Evolutionary conservation across 2,329 filamentous ascomycete genomes (phyloP).

Genomic region (Nigrospora osmanthi): DNA sequence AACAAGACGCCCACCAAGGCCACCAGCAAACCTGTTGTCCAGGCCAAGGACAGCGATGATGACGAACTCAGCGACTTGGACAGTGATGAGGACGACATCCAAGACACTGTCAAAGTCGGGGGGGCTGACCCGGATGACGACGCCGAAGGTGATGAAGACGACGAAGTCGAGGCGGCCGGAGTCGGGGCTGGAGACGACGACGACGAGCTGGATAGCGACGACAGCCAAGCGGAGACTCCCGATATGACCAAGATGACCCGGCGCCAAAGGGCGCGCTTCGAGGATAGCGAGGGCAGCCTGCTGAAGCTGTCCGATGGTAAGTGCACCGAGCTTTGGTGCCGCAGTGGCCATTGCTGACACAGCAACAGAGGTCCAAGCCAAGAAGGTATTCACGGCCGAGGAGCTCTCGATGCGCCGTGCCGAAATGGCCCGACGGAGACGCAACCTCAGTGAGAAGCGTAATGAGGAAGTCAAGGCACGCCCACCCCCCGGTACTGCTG

Average conservation of each 20-base stretch:
- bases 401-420: conserved; percentile 54
- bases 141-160: conserved; percentile 30
- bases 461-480: conserved; percentile 56
- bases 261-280: conserved; percentile 51
- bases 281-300: conserved; percentile 43
- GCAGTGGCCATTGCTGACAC: neutral
- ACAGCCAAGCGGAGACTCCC: conserved; percentile 41
- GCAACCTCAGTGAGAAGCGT: conserved; percentile 57
- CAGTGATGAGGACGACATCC: conserved; percentile 38
- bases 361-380: conserved; percentile 51
- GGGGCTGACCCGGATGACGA: conserved; percentile 30
- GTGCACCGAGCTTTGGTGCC: conserved; percentile 8
- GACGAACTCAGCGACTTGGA: conserved; percentile 50
- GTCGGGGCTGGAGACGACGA: conserved; percentile 20
- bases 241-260: conserved; percentile 55
- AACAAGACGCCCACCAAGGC: conserved; percentile 13
- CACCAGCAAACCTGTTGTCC: conserved; percentile 20
- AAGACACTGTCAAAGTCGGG: conserved; percentile 35
- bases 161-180: conserved; percentile 35
- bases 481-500: neutral
- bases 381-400: conserved; percentile 54
- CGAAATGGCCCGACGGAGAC: conserved; percentile 53
- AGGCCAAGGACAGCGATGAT: conserved; percentile 37
- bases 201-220: conserved; percentile 27
- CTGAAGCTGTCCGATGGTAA: conserved; percentile 55